A percentile compares a stretch with the other conserved stretches of the same genome.
phyloP scores from a whole-genome alignment of 768 basidiomycete genomes.

The Cyathus striatus region DNA sequence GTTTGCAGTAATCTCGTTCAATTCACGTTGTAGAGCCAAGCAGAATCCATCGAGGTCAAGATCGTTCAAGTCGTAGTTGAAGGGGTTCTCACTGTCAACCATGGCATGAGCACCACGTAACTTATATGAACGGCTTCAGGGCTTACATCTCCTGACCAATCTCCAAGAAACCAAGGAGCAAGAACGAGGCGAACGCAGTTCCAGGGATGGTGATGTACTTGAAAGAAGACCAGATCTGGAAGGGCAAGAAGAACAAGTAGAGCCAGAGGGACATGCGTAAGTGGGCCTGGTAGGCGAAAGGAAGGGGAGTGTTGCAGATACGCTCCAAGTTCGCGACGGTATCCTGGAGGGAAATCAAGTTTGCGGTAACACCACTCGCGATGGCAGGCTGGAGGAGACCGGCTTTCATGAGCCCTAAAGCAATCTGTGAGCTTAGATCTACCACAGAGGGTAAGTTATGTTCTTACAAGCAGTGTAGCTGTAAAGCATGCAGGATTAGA shows the following conservation, averaged over 20 bases:
- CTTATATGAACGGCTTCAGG: background rate
- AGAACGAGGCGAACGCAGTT: conserved; percentile 58
- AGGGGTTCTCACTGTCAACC: conserved; percentile 52
- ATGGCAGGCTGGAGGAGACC: conserved; percentile 44
- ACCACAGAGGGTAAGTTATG: no score
- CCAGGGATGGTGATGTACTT: conserved; percentile 50
- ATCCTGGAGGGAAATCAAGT: conserved; percentile 47
- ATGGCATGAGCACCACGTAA: background rate
- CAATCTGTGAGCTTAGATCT: no score
- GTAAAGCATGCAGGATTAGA: no score
- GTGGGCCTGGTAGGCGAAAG: conserved; percentile 68
- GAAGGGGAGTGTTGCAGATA: conserved; percentile 59
- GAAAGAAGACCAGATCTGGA: conserved; percentile 43
- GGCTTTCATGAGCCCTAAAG: conserved; percentile 37
- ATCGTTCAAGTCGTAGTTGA: conserved; percentile 66
- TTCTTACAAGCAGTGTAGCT: no score
- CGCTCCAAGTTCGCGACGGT: conserved; percentile 55
- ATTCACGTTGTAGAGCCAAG: conserved; percentile 57
- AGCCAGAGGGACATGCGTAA: conserved; percentile 57
- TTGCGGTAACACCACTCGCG: conserved; percentile 42
- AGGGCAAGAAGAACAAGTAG: conserved; percentile 36
- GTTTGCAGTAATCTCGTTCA: conserved; percentile 71
- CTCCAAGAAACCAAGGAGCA: conserved; percentile 63
- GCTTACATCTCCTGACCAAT: conserved; percentile 62
- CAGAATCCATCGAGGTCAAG: conserved; percentile 69